Evolutionary conservation across 805 yeast genomes (phyloP).

Genomic region (Candida pseudofarinosa): DNA sequence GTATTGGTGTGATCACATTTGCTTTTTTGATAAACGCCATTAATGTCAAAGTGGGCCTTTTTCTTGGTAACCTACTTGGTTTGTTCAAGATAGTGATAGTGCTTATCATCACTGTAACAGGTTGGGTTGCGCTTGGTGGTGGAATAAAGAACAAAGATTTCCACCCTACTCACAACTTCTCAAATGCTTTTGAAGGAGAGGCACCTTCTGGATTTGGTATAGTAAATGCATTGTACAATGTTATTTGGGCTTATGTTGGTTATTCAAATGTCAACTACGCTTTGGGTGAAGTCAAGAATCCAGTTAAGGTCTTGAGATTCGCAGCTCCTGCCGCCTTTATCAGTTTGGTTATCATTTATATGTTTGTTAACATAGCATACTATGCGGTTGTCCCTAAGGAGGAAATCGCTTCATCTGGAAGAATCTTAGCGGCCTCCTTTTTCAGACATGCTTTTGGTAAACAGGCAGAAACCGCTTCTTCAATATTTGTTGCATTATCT

Average conservation of each 20-base stretch:
- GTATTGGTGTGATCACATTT: conserved; percentile 68
- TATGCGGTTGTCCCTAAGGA: conserved; percentile 77
- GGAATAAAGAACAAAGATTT: conserved; percentile 49
- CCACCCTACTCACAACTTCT: conserved; percentile 55
- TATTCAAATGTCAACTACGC: conserved; percentile 83
- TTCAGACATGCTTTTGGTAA: conserved; percentile 69
- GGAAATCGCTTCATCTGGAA: conserved; percentile 55
- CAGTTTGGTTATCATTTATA: conserved; percentile 58
- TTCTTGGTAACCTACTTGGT: conserved; percentile 61
- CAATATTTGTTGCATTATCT: conserved; percentile 76
- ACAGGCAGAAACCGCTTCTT: conserved; percentile 65
- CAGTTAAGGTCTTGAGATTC: conserved; percentile 59
- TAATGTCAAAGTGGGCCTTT: conserved; percentile 62
- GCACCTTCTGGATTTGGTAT: conserved; percentile 62
- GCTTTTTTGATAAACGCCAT: conserved; percentile 61
- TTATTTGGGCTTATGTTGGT: conserved; percentile 82
- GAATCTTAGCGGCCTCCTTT: conserved; percentile 71
- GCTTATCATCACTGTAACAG: conserved; percentile 65
- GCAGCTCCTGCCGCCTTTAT: conserved; percentile 76
- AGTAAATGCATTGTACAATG: conserved; percentile 73
- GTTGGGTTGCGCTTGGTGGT: conserved; percentile 82
- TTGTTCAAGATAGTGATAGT: conserved; percentile 70
- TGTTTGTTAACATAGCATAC: conserved; percentile 75
- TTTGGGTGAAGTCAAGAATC: conserved; percentile 72
- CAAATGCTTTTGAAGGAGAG: conserved; percentile 52